A percentile compares a stretch with the other conserved stretches of the same genome.
phyloP scores from a whole-genome alignment of 1,284 basidiomycete species.

The Earliella scabrosa region DNA sequence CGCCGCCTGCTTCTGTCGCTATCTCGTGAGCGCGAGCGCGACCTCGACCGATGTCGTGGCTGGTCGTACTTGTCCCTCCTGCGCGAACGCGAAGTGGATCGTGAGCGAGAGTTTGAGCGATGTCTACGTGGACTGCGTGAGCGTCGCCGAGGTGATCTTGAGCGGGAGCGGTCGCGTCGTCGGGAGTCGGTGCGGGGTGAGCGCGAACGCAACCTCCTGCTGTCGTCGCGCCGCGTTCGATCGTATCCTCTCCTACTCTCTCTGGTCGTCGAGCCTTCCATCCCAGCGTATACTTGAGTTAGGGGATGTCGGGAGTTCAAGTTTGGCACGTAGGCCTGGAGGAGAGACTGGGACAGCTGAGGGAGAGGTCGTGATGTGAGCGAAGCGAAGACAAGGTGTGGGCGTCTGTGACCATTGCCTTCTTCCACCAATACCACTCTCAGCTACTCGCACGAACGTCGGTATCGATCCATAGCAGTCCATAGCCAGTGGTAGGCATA shows the following conservation, averaged over 20 bases:
- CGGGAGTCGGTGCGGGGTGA: slow-evolving; percentile 11
- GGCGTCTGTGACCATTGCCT: too few species aligned
- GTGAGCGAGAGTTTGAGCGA: neutral
- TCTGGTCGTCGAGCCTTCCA: neutral
- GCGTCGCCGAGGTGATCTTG: slow-evolving; percentile 16
- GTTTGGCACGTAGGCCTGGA: too few species aligned
- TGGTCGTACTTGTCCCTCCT: slow-evolving; percentile 10
- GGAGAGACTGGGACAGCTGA: too few species aligned
- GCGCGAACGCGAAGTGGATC: neutral
- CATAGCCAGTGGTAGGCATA: too few species aligned
- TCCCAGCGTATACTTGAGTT: too few species aligned
- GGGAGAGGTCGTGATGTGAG: too few species aligned
- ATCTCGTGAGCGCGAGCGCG: slow-evolving; percentile 33
- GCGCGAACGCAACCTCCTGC: slow-evolving; percentile 11
- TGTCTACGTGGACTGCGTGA: slow-evolving; percentile 7
- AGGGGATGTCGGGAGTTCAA: too few species aligned
- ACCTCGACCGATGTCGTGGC: slow-evolving; percentile 25
- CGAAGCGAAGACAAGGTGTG: too few species aligned
- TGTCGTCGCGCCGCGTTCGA: slow-evolving; percentile 14
- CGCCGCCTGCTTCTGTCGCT: slow-evolving; percentile 18
- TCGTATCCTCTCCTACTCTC: slow-evolving; percentile 1
- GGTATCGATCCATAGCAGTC: too few species aligned
- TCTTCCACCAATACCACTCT: too few species aligned
- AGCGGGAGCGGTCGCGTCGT: slow-evolving; percentile 12
- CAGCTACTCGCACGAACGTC: too few species aligned